Evolutionary conservation across 2,329 filamentous ascomycete genomes (phyloP).

Genomic region (Colletotrichum destructivum): DNA sequence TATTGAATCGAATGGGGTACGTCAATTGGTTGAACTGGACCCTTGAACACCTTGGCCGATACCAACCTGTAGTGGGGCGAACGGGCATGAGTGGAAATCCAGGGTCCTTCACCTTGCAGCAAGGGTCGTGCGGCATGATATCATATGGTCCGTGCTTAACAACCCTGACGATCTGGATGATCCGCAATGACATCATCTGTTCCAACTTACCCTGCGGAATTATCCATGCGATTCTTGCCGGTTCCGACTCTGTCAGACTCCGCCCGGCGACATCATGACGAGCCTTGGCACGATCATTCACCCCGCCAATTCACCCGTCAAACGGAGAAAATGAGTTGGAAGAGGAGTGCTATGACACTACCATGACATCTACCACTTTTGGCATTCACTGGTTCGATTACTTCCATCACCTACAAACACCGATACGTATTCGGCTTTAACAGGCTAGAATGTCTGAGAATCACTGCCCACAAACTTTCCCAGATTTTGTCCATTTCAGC

Average conservation of each 20-base stretch:
- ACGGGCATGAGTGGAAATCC: slow-evolving; percentile 13
- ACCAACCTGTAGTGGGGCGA: neutral
- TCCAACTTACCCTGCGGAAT: neutral
- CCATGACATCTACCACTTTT: neutral
- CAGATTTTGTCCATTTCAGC: neutral
- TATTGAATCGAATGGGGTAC: neutral
- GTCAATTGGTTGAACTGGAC: neutral
- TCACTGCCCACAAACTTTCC: neutral
- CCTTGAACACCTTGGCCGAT: neutral
- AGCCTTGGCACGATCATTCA: slow-evolving; percentile 26
- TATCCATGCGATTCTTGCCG: neutral
- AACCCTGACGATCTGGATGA: slow-evolving; percentile 40
- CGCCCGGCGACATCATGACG: slow-evolving; percentile 30
- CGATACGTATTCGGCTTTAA: neutral
- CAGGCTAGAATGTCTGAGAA: no score
- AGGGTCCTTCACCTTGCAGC: slow-evolving; percentile 38
- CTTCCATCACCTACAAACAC: neutral
- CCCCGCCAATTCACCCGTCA: neutral
- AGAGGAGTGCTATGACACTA: slow-evolving; percentile 2
- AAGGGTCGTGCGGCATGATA: slow-evolving; percentile 38
- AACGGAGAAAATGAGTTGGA: neutral
- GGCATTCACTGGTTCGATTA: neutral
- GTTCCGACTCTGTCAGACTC: neutral
- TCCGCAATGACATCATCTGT: slow-evolving; percentile 32
- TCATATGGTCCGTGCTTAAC: slow-evolving; percentile 32